A percentile compares a stretch with the other conserved stretches of the same genome.
These are phyloP conservation scores for Anastatica hierochuntica DNA, from an alignment of 345 rosid species.

Conservation along the genomic window DNA sequence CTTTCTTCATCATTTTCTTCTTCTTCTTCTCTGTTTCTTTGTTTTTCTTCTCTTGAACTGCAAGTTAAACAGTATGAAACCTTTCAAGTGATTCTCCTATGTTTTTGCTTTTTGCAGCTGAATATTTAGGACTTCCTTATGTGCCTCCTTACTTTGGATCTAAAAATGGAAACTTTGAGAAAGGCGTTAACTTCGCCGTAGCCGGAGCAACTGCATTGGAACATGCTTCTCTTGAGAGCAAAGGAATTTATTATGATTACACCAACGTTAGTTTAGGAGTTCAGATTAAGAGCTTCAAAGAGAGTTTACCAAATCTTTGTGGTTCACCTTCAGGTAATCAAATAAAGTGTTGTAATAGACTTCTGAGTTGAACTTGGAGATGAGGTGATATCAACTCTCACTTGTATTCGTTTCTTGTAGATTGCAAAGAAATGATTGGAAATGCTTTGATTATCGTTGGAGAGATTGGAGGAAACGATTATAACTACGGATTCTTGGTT, in stretches of 20 bases:
- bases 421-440: conserved; percentile 21
- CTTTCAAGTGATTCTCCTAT: conserved; percentile 26
- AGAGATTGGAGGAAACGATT: conserved; percentile 56
- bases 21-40: not conserved
- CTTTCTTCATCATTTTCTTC: conserved; percentile 26
- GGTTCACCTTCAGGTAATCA: conserved; percentile 22
- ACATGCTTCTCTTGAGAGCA: conserved; percentile 4
- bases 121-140: too few relatives aligned
- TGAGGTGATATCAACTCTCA: too few relatives aligned
- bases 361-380: too few relatives aligned
- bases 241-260: conserved; percentile 11
- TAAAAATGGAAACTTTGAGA: conserved; percentile 13
- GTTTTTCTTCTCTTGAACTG: not conserved
- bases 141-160: not conserved
- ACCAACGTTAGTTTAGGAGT: conserved; percentile 27
- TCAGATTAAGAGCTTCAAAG: conserved; percentile 34
- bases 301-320: conserved; percentile 28
- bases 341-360: too few relatives aligned
- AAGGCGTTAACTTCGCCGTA: conserved; percentile 47
- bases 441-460: conserved; percentile 45
- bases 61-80: not conserved
- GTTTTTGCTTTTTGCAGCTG: too few relatives aligned
- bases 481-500: conserved; percentile 20
- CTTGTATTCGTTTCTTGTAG: not conserved
- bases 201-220: conserved; percentile 39